Percentiles rank a stretch among this genome's conserved stretches.
Conservation (phyloP, 2,329 filamentous ascomycete genomes). For the Penicillium sp. region DNA sequence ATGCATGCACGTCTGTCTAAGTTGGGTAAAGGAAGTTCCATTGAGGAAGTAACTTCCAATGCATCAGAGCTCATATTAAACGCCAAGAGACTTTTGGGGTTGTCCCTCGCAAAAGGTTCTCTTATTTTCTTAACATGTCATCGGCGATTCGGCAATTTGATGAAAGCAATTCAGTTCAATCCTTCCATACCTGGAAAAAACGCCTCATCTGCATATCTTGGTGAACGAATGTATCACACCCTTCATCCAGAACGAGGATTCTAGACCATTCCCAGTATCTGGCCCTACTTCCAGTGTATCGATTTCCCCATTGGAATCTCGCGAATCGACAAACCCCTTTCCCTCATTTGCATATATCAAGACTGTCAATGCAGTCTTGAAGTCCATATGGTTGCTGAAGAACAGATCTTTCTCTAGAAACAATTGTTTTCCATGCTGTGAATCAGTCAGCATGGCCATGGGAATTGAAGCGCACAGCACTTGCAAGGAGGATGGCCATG, state of each 20-base stretch:
- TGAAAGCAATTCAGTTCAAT: neutral
- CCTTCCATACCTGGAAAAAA: neutral
- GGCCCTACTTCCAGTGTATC: neutral
- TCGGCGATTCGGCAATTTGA: neutral
- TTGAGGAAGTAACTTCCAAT: neutral
- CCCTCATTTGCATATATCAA: neutral
- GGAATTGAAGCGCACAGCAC: neutral
- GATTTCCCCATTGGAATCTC: neutral
- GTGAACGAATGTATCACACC: neutral
- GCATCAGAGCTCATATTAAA: neutral
- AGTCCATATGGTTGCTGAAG: neutral
- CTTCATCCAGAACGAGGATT: neutral
- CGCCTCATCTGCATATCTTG: slow-evolving; percentile 1
- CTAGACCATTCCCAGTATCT: neutral
- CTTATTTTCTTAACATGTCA: neutral
- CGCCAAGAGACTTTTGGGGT: neutral
- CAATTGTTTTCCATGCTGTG: neutral
- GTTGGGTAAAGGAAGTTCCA: neutral
- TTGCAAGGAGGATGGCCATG: neutral
- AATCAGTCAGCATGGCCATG: neutral
- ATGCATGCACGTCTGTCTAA: neutral
- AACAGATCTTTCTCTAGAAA: slow-evolving; percentile 24
- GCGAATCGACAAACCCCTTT: neutral
- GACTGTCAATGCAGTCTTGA: neutral
- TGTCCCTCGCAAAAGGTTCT: neutral